A percentile compares a stretch with the other conserved stretches of the same genome.
These are phyloP conservation scores for Tothia fuscella DNA, from an alignment of 2,329 filamentous ascomycete genomes.

Conservation along the genomic window DNA sequence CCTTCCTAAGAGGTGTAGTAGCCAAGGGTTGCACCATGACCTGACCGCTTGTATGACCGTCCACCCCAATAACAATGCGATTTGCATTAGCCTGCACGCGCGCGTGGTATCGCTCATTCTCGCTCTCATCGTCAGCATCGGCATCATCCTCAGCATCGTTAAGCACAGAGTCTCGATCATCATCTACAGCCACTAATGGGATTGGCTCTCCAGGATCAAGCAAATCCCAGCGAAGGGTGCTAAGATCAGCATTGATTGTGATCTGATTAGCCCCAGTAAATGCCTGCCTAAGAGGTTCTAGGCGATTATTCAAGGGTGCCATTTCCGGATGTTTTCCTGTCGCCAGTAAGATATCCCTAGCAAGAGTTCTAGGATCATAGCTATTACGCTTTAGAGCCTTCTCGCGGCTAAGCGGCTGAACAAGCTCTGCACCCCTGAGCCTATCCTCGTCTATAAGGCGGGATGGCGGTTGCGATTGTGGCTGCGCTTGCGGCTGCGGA, in stretches of 20 bases:
- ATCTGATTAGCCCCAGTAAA: constrained; percentile 32
- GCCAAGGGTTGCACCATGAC: neutral
- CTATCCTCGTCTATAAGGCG: constrained; percentile 3
- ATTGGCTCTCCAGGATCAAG: constrained; percentile 41
- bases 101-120: constrained; percentile 16
- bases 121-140: constrained; percentile 25
- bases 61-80: neutral
- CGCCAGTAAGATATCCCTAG: constrained; percentile 50
- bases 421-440: constrained; percentile 13
- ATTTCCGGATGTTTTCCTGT: constrained; percentile 50
- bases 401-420: constrained; percentile 30
- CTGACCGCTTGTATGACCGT: neutral
- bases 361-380: constrained; percentile 52
- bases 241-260: constrained; percentile 38
- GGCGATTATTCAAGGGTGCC: constrained; percentile 46
- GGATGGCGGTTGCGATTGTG: neutral
- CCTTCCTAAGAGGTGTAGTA: neutral
- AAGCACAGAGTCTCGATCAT: constrained; percentile 9
- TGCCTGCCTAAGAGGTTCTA: constrained; percentile 34
- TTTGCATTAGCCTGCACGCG: neutral
- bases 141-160: constrained; percentile 21
- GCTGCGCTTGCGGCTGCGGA: neutral
- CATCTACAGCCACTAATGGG: neutral
- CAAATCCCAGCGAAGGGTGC: constrained; percentile 49
- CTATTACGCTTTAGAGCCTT: constrained; percentile 36